Conservation (phyloP, 768 basidiomycete genomes). For the Podaxis carcinomalis region DNA sequence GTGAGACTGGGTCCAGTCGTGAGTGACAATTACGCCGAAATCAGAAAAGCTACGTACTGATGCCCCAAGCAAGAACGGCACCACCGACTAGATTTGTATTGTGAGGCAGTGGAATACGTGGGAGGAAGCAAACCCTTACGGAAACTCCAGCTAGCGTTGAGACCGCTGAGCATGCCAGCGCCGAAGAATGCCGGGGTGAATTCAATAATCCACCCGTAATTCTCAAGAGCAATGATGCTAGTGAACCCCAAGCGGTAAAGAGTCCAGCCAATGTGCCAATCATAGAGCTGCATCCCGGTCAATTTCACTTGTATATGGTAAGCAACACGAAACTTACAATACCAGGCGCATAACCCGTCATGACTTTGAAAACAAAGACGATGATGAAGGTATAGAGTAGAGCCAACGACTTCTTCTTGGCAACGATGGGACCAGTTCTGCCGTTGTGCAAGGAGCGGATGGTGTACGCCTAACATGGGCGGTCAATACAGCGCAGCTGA, state of each 20-base stretch:
- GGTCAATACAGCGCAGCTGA: not conserved
- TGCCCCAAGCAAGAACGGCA: slow-evolving; percentile 55
- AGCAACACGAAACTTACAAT: slow-evolving; percentile 29
- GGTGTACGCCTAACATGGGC: slow-evolving; percentile 42
- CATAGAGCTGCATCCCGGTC: slow-evolving; percentile 34
- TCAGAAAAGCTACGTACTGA: slow-evolving; percentile 31
- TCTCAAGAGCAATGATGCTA: slow-evolving; percentile 54
- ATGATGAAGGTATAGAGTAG: slow-evolving; percentile 42
- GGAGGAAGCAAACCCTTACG: slow-evolving; percentile 28
- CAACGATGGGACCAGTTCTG: slow-evolving; percentile 42
- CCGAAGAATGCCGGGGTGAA: slow-evolving; percentile 58
- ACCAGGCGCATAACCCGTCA: slow-evolving; percentile 58
- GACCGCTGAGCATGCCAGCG: slow-evolving; percentile 53
- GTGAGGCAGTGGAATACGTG: not conserved
- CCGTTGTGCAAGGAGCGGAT: slow-evolving; percentile 58
- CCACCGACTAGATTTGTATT: slow-evolving; percentile 37
- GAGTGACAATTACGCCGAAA: not conserved
- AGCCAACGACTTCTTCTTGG: slow-evolving; percentile 52
- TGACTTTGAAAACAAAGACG: slow-evolving; percentile 48
- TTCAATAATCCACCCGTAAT: slow-evolving; percentile 54
- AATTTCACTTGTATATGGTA: not conserved
- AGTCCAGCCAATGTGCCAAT: slow-evolving; percentile 65
- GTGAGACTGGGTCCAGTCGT: slow-evolving; percentile 34
- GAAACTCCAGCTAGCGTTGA: slow-evolving; percentile 57
- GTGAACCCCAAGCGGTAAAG: slow-evolving; percentile 56